A percentile compares a stretch with the other conserved stretches of the same genome.
These are phyloP conservation scores for Scenedesmus sp. DNA, from an alignment of 163 green algal genomes.

Conservation along the genomic window DNA sequence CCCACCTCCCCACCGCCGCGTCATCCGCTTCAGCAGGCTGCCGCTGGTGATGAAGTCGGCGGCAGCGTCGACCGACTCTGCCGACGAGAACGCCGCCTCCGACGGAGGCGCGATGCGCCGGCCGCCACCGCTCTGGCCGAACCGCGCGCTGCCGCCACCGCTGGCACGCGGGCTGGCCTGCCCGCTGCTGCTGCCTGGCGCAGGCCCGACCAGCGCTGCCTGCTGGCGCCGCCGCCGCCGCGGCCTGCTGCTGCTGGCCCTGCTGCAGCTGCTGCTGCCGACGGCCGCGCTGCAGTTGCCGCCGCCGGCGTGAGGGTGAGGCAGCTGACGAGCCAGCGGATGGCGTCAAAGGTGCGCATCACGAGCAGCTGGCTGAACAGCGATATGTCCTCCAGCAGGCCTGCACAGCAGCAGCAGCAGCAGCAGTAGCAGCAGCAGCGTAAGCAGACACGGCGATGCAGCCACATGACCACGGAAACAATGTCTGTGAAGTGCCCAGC, in stretches of 20 bases:
- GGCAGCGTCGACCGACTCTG: not conserved
- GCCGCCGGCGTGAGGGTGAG: constrained; percentile 8
- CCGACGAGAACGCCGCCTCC: not conserved
- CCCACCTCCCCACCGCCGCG: not conserved
- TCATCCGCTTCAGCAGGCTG: not conserved
- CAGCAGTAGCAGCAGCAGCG: not conserved
- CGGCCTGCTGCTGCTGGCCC: not conserved
- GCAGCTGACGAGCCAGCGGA: constrained; percentile 38
- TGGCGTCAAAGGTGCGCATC: constrained; percentile 37
- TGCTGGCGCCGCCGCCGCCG: not conserved
- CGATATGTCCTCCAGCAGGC: constrained; percentile 46
- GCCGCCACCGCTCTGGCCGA: not conserved
- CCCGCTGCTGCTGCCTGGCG: not conserved
- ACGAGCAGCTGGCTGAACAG: constrained; percentile 48
- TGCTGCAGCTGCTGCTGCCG: constrained; percentile 9
- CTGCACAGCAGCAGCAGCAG: not conserved
- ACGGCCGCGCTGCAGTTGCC: not conserved
- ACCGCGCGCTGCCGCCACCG: not conserved
- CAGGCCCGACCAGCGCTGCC: not conserved
- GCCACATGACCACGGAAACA: too few species aligned
- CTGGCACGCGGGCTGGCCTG: not conserved
- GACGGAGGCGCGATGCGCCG: not conserved
- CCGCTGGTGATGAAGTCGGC: not conserved
- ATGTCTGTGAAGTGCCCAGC: too few species aligned
- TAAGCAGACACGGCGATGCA: not conserved